These are phyloP conservation scores for Tremellales sp. DNA, from an alignment of 1,284 basidiomycete species.

Conservation along the genomic window DNA sequence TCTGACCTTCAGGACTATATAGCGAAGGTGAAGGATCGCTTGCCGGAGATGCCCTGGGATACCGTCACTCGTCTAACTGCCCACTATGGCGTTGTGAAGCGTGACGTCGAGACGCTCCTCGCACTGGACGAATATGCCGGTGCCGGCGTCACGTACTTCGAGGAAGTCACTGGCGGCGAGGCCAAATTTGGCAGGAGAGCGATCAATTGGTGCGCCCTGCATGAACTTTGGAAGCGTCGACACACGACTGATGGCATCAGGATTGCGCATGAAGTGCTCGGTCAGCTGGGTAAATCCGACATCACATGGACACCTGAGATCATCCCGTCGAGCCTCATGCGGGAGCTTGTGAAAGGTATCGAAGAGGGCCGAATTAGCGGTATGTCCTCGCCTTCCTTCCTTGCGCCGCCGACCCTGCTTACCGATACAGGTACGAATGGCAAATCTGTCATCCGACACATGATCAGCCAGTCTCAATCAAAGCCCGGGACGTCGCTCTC, in stretches of 20 bases:
- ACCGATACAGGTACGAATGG: slow-evolving; percentile 49
- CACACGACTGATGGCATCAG: slow-evolving; percentile 48
- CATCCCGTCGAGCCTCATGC: slow-evolving; percentile 62
- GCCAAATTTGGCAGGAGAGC: slow-evolving; percentile 56
- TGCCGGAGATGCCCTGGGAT: slow-evolving; percentile 76
- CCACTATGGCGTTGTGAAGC: slow-evolving; percentile 57
- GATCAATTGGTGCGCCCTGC: slow-evolving; percentile 71
- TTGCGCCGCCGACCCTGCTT: not conserved
- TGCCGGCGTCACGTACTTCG: slow-evolving; percentile 67
- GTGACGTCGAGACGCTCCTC: slow-evolving; percentile 72
- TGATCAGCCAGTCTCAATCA: slow-evolving; percentile 50
- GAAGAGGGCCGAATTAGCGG: slow-evolving; percentile 65
- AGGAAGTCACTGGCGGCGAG: slow-evolving; percentile 53
- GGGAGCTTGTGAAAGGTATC: slow-evolving; percentile 73
- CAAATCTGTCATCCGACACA: slow-evolving; percentile 61
- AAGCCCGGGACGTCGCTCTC: slow-evolving; percentile 16
- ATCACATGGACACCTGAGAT: slow-evolving; percentile 62
- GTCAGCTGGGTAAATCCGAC: slow-evolving; percentile 62
- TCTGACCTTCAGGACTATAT: slow-evolving; percentile 57
- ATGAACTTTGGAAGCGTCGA: not conserved
- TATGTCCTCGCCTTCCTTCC: slow-evolving; percentile 24
- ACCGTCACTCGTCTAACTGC: slow-evolving; percentile 59
- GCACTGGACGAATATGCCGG: slow-evolving; percentile 57
- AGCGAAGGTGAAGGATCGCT: slow-evolving; percentile 52
- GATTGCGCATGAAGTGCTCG: slow-evolving; percentile 81